phyloP scores from a whole-genome alignment of 257 asterid species.

The Henckelia pumila region DNA sequence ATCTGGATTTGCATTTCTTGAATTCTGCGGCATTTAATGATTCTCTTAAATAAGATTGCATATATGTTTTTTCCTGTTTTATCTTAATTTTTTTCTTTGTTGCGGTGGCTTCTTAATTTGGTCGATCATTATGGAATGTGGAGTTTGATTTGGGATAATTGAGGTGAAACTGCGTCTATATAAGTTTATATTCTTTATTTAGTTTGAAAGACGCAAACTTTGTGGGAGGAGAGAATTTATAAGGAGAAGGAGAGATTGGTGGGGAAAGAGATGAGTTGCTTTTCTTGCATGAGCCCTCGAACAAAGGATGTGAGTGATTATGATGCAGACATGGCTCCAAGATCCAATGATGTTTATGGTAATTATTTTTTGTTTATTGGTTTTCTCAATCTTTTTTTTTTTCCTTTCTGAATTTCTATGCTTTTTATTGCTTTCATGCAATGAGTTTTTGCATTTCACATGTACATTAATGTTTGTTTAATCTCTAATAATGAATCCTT shows the following conservation, averaged over 20 bases:
- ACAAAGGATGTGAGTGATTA: constrained; percentile 55
- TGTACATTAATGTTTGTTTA: constrained; percentile 8
- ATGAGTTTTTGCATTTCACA: constrained; percentile 11
- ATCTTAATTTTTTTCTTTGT: not conserved
- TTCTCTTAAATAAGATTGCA: constrained; percentile 24
- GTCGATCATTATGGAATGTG: constrained; percentile 2
- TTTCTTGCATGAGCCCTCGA: constrained; percentile 59
- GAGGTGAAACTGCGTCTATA: constrained; percentile 22
- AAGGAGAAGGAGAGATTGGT: not conserved
- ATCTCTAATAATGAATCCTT: constrained; percentile 8
- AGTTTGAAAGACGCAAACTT: constrained; percentile 19
- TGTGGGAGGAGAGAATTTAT: not conserved
- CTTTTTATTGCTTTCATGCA: constrained; percentile 13
- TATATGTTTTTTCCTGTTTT: not conserved
- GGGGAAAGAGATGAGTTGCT: constrained; percentile 60
- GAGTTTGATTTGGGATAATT: constrained; percentile 24
- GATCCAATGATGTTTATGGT: constrained; percentile 55
- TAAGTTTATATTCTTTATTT: constrained; percentile 20
- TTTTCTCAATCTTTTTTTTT: not conserved
- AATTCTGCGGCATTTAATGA: constrained; percentile 16
- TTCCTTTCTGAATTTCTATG: not conserved
- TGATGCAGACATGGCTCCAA: constrained; percentile 49
- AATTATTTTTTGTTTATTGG: not conserved
- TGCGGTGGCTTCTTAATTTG: constrained; percentile 8
- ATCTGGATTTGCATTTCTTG: constrained; percentile 26